Percentiles rank a stretch among this genome's conserved stretches.
Conservation (phyloP, 257 asterid species). For the Nicotiana attenuata region DNA sequence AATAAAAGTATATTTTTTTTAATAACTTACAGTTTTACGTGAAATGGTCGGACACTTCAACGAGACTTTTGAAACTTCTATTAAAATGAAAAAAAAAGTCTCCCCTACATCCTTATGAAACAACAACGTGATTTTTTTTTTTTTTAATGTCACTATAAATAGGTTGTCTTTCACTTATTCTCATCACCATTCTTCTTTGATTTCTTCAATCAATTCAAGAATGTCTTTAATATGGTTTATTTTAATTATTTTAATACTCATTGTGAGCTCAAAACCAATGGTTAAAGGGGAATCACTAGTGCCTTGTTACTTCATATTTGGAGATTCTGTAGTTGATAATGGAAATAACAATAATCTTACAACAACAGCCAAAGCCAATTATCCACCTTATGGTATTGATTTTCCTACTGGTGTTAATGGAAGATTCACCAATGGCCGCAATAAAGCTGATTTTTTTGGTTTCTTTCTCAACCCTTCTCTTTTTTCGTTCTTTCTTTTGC, state of each 20-base stretch:
- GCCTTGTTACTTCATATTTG: constrained; percentile 60
- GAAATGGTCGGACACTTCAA: no score
- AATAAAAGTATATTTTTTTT: no score
- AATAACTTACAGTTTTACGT: no score
- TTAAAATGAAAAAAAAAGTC: no score
- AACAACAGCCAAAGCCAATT: constrained; percentile 34
- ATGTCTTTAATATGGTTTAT: not conserved
- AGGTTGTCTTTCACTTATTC: not conserved
- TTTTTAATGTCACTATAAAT: not conserved
- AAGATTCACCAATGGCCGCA: constrained; percentile 52
- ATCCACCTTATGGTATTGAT: constrained; percentile 52
- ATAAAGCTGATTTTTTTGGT: constrained; percentile 35
- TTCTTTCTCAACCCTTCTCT: no score
- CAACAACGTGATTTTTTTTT: no score
- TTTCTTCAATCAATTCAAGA: not conserved
- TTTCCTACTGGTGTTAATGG: constrained; percentile 47
- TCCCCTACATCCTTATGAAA: no score
- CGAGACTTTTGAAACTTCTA: no score
- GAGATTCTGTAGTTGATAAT: constrained; percentile 50
- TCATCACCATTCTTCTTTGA: not conserved
- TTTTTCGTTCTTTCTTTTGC: not conserved
- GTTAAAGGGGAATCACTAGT: constrained; percentile 21
- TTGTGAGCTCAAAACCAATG: not conserved
- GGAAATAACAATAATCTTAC: constrained; percentile 46
- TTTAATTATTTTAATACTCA: not conserved